These are phyloP conservation scores for Laetiporus sulphureus DNA, from an alignment of 1,284 basidiomycete genomes.

Conservation along the genomic window DNA sequence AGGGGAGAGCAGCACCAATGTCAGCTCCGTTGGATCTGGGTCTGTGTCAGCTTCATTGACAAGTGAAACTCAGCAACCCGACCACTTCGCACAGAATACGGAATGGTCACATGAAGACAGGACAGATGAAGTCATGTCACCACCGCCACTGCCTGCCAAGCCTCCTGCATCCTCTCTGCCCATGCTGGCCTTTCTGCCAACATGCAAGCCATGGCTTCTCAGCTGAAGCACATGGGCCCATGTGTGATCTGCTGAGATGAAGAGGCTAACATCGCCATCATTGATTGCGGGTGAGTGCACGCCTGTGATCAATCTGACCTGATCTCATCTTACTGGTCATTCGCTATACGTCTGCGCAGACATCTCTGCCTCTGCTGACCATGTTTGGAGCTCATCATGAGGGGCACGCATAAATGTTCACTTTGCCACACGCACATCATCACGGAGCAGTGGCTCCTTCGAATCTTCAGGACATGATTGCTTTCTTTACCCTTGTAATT, in stretches of 20 bases:
- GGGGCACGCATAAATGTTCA: constrained; percentile 76
- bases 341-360: constrained; percentile 33
- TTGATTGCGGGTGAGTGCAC: constrained; percentile 80
- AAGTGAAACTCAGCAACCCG: no score
- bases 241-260: constrained; percentile 90
- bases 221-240: constrained; percentile 61
- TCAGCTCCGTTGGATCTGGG: no score
- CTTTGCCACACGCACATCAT: constrained; percentile 83
- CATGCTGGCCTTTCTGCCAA: constrained; percentile 20
- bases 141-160: constrained; percentile 10
- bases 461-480: constrained; percentile 74
- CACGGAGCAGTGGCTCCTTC: constrained; percentile 69
- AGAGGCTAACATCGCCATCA: constrained; percentile 84
- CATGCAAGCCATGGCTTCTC: constrained; percentile 29
- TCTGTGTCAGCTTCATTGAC: no score
- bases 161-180: constrained; percentile 21
- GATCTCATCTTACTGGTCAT: constrained; percentile 1
- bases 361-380: constrained; percentile 77
- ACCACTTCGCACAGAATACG: no score
- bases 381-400: constrained; percentile 83
- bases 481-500: no score
- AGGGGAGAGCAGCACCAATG: no score
- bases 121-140: neutral
- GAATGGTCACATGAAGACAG: no score
- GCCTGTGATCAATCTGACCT: no score